These are phyloP conservation scores for Solanum okadae DNA, from an alignment of 257 asterid species.

Conservation along the genomic window DNA sequence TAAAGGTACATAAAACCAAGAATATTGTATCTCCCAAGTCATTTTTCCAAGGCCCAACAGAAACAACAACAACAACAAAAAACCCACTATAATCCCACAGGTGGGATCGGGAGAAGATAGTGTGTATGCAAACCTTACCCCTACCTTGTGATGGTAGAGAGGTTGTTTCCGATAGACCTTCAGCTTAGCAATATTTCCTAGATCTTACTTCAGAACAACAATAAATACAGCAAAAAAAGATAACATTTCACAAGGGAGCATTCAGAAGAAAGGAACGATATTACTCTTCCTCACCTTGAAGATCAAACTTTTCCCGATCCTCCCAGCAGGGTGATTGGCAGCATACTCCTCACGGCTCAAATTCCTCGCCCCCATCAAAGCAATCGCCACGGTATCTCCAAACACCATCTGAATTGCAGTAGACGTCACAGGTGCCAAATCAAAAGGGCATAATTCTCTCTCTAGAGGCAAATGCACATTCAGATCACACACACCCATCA, in stretches of 20 bases:
- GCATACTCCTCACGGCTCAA: slow-evolving; percentile 82
- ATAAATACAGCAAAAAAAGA: background rate
- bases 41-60: background rate
- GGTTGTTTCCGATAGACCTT: background rate
- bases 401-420: slow-evolving; percentile 46
- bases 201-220: background rate
- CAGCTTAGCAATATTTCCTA: background rate
- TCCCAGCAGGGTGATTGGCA: slow-evolving; percentile 54
- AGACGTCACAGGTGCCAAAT: slow-evolving; percentile 68
- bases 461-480: slow-evolving; percentile 91
- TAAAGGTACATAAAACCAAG: background rate
- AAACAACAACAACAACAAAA: background rate
- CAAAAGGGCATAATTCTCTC: slow-evolving; percentile 85
- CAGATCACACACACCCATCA: slow-evolving; percentile 58
- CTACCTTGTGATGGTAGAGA: background rate
- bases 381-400: slow-evolving; percentile 91
- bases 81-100: background rate
- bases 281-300: slow-evolving; percentile 52
- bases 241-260: background rate
- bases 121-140: background rate
- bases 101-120: background rate
- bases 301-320: slow-evolving; percentile 48
- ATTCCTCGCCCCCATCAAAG: slow-evolving; percentile 75
- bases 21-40: background rate
- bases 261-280: background rate